Conservation (phyloP, 2,329 filamentous ascomycete species). For the Neonectria coccinea region DNA sequence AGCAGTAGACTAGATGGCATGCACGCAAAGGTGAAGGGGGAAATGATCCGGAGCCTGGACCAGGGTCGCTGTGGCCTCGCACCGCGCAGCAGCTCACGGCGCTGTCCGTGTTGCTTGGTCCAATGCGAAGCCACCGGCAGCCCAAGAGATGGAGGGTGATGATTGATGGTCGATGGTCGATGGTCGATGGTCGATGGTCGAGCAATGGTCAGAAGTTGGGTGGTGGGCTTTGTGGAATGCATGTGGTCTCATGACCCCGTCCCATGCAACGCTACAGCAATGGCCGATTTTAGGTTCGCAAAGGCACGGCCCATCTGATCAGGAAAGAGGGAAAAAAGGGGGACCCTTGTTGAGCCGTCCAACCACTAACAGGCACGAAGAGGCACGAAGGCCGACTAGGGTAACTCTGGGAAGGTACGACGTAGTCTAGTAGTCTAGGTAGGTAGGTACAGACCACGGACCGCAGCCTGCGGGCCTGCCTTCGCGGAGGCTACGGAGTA, state of each 20-base stretch:
- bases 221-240: conserved; percentile 40
- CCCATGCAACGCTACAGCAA: conserved; percentile 46
- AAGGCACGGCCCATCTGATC: conserved; percentile 45
- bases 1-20: not conserved
- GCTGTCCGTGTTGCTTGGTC: not conserved
- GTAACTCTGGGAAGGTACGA: conserved; percentile 6
- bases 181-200: not conserved
- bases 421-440: not conserved
- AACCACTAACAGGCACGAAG: conserved; percentile 32
- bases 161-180: not conserved
- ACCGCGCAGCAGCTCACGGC: conserved; percentile 6
- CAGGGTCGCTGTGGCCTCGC: conserved; percentile 13
- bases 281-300: conserved; percentile 47
- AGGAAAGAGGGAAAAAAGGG: conserved; percentile 35
- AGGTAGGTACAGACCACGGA: too few species aligned
- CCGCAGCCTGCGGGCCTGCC: not conserved
- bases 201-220: conserved; percentile 37
- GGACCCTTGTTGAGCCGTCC: conserved; percentile 32
- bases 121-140: conserved; percentile 3
- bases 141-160: conserved; percentile 15
- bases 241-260: conserved; percentile 47
- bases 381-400: conserved; percentile 13
- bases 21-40: conserved; percentile 10
- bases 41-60: conserved; percentile 24
- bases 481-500: conserved; percentile 1